These are phyloP conservation scores for Choricystis sp. DNA, from an alignment of 139 green algal genomes.

Conservation along the genomic window DNA sequence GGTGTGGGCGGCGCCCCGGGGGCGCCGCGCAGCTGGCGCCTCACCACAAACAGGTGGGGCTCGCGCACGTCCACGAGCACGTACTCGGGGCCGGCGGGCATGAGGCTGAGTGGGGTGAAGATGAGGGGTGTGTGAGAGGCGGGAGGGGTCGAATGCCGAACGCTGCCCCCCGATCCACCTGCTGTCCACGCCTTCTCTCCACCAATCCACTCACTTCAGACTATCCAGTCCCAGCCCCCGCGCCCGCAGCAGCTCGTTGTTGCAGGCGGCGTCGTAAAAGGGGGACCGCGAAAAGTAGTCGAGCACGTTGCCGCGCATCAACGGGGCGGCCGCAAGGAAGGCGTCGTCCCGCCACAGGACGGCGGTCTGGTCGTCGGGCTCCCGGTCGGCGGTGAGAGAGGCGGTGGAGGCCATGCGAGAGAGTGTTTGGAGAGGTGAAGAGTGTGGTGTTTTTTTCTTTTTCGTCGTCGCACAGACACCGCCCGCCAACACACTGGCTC, in stretches of 20 bases:
- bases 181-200: no score
- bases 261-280: constrained; percentile 52
- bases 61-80: constrained; percentile 28
- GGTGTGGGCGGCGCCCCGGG: background rate
- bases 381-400: no score
- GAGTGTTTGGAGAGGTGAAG: background rate
- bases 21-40: constrained; percentile 35
- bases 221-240: constrained; percentile 5
- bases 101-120: background rate
- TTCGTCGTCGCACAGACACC: background rate
- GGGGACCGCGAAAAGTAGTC: constrained; percentile 56
- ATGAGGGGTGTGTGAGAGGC: no score
- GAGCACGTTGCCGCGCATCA: constrained; percentile 27
- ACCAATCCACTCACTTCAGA: background rate
- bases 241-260: constrained; percentile 33
- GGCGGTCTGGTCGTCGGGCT: constrained; percentile 2
- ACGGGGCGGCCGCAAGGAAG: constrained; percentile 12
- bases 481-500: no score
- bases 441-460: no score
- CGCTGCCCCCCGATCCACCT: no score
- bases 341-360: constrained; percentile 16
- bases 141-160: no score
- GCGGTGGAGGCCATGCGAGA: background rate
- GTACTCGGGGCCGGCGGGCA: constrained; percentile 34
- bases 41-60: constrained; percentile 57